Conservation (phyloP, 345 rosid genomes). For the Acer negundo region DNA sequence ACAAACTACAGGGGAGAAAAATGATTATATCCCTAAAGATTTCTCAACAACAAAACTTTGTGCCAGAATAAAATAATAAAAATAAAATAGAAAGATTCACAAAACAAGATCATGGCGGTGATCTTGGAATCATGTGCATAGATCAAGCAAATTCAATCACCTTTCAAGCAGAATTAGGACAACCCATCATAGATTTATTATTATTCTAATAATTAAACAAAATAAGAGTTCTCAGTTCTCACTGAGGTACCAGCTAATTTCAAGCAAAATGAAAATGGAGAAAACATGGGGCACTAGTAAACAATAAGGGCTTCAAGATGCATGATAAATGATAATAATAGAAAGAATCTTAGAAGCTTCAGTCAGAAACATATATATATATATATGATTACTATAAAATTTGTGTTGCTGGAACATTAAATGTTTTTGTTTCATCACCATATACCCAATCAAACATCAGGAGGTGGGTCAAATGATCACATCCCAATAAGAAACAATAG, state of each 20-base stretch:
- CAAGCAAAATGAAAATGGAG: not conserved
- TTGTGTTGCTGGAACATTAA: conserved; percentile 11
- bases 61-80: not conserved
- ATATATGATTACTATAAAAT: not conserved
- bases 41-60: not conserved
- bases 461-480: conserved; percentile 21
- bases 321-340: not conserved
- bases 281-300: conserved; percentile 1
- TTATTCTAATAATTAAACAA: not conserved
- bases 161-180: not conserved
- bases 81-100: not conserved
- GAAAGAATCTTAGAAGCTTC: not conserved
- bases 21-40: no score
- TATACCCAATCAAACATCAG: conserved; percentile 13
- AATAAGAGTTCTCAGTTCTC: no score
- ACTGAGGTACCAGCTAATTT: no score
- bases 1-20: no score
- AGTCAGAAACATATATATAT: not conserved
- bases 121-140: conserved; percentile 14
- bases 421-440: not conserved
- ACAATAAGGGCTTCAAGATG: not conserved
- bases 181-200: not conserved
- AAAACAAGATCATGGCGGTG: not conserved
- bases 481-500: conserved; percentile 11
- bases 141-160: not conserved